phyloP scores from a whole-genome alignment of 768 basidiomycete genomes.

The Trametes cingulata region DNA sequence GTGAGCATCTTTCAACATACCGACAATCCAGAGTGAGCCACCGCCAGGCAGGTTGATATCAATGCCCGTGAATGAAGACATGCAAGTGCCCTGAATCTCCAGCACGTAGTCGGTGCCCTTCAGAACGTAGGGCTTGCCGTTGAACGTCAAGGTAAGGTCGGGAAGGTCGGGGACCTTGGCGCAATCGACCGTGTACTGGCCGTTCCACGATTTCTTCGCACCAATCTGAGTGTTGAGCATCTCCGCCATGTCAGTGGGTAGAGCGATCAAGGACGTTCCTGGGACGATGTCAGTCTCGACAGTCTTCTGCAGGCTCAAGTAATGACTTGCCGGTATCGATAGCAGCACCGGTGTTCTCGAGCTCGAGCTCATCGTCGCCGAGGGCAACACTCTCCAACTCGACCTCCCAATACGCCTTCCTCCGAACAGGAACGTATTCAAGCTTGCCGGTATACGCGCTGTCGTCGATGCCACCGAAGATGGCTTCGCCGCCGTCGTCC shows the following conservation, averaged over 20 bases:
- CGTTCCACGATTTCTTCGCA: constrained; percentile 93
- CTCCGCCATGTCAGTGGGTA: constrained; percentile 94
- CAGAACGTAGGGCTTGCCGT: constrained; percentile 76
- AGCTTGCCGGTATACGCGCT: constrained; percentile 79
- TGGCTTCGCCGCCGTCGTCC: constrained; percentile 84
- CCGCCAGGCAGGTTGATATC: constrained; percentile 80
- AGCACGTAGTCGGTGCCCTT: constrained; percentile 88
- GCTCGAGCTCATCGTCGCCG: constrained; percentile 83
- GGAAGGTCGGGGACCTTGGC: constrained; percentile 82
- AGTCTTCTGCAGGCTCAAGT: not conserved
- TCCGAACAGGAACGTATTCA: constrained; percentile 84
- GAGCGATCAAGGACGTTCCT: constrained; percentile 93
- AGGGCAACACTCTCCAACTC: constrained; percentile 86
- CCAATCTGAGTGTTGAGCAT: constrained; percentile 97
- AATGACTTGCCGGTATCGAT: constrained; percentile 73
- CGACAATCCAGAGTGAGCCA: constrained; percentile 86
- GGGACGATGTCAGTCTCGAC: constrained; percentile 1
- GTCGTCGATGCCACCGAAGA: constrained; percentile 88
- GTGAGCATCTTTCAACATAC: constrained; percentile 42
- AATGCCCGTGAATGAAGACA: constrained; percentile 89
- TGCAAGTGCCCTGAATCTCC: constrained; percentile 88
- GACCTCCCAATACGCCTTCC: constrained; percentile 98
- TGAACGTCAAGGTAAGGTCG: constrained; percentile 80
- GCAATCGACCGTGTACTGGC: constrained; percentile 92
- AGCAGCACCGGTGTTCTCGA: constrained; percentile 92